Evolutionary conservation across 2,329 filamentous ascomycete genomes (phyloP).

Genomic region (Scedosporium minutisporum): DNA sequence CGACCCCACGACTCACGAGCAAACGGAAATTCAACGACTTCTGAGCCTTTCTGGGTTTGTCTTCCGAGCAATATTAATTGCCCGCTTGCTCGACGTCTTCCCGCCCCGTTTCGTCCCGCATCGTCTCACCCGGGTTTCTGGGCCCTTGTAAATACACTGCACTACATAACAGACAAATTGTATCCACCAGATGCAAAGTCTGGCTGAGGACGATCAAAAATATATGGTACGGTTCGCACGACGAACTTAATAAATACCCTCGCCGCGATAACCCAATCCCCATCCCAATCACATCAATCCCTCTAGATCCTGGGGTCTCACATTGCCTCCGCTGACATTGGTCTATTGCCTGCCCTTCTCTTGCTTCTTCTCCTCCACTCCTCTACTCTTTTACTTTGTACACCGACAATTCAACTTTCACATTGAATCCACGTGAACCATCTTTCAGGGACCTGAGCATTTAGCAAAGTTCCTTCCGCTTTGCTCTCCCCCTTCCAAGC

Average conservation of each 20-base stretch:
- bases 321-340: too few relatives aligned
- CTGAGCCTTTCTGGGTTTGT: background rate
- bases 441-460: background rate
- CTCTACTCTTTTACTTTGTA: background rate
- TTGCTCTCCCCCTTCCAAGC: background rate
- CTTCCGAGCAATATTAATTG: background rate
- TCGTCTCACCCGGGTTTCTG: background rate
- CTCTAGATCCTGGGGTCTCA: background rate
- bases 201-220: background rate
- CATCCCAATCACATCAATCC: background rate
- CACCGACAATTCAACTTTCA: background rate
- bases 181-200: background rate
- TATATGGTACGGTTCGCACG: background rate
- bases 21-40: too few relatives aligned
- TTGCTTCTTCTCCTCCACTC: background rate
- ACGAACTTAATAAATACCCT: constrained; percentile 1
- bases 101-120: background rate
- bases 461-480: background rate
- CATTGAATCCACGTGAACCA: background rate
- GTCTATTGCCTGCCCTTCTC: too few relatives aligned
- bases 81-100: background rate
- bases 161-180: too few relatives aligned
- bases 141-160: background rate
- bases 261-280: background rate
- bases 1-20: too few relatives aligned